phyloP scores from a whole-genome alignment of 192 early-diverging fungal species.

The Umbelopsis sp. region DNA sequence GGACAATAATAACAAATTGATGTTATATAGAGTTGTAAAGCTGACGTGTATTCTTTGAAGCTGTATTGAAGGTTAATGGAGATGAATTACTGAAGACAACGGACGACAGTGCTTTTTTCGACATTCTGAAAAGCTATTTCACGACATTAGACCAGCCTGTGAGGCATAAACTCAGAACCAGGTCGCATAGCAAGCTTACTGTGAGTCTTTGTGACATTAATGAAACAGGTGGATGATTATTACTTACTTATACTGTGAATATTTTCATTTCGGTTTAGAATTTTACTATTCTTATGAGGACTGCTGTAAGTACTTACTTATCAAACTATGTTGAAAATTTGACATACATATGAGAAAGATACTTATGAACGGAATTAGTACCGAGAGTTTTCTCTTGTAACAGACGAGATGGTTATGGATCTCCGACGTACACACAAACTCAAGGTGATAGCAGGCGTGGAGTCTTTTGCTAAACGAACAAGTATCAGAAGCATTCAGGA shows the following conservation, averaged over 20 bases:
- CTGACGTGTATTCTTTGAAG: slow-evolving; percentile 38
- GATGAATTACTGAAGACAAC: slow-evolving; percentile 49
- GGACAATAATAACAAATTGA: neutral
- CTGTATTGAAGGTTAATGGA: slow-evolving; percentile 85
- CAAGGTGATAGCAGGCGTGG: slow-evolving; percentile 81
- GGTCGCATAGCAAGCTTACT: slow-evolving; percentile 53
- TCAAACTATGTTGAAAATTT: slow-evolving; percentile 33
- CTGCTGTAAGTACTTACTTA: neutral
- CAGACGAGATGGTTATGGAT: slow-evolving; percentile 66
- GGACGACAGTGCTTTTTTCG: slow-evolving; percentile 65
- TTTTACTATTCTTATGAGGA: neutral
- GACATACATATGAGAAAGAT: too few relatives aligned
- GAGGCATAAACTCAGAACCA: slow-evolving; percentile 46
- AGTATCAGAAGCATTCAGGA: slow-evolving; percentile 70
- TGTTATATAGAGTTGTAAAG: neutral
- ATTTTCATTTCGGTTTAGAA: neutral
- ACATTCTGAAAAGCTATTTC: slow-evolving; percentile 78
- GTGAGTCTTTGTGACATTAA: neutral
- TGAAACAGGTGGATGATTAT: neutral
- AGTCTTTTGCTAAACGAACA: slow-evolving; percentile 80
- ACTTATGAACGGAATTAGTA: slow-evolving; percentile 64
- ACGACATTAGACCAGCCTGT: slow-evolving; percentile 68
- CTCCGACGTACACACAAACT: slow-evolving; percentile 78
- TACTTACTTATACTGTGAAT: neutral
- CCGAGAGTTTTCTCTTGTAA: slow-evolving; percentile 80